A percentile compares a stretch with the other conserved stretches of the same genome.
These are phyloP conservation scores for Pseudovirgaria hyperparasitica DNA, from an alignment of 2,329 filamentous ascomycete species.

Conservation along the genomic window DNA sequence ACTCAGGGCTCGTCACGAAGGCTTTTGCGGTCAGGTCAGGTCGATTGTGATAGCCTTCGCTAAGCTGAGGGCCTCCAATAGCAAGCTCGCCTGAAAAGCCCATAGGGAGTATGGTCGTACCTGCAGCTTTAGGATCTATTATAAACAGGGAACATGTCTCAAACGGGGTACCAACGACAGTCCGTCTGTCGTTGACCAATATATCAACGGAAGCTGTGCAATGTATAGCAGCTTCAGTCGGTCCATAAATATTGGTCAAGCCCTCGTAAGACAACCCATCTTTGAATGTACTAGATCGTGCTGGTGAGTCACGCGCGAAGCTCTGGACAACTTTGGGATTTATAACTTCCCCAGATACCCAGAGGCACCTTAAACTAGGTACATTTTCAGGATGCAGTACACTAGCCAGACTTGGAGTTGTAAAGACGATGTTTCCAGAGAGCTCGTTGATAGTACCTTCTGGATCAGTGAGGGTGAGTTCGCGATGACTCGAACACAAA, in stretches of 20 bases:
- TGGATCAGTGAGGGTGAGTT: constrained; percentile 60
- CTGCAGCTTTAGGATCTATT: constrained; percentile 33
- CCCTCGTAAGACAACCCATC: too few species aligned
- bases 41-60: constrained; percentile 63
- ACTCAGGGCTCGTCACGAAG: constrained; percentile 49
- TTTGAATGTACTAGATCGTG: too few species aligned
- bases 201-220: constrained; percentile 48
- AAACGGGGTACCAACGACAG: constrained; percentile 64
- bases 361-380: constrained; percentile 56
- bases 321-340: neutral
- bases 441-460: constrained; percentile 53
- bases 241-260: constrained; percentile 84
- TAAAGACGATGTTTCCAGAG: constrained; percentile 63
- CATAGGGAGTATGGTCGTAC: constrained; percentile 37
- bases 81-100: constrained; percentile 63
- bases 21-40: constrained; percentile 55
- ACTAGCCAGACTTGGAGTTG: constrained; percentile 75
- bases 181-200: constrained; percentile 11
- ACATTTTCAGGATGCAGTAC: constrained; percentile 57
- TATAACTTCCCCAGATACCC: constrained; percentile 3
- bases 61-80: constrained; percentile 63
- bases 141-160: constrained; percentile 72
- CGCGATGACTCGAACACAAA: constrained; percentile 62
- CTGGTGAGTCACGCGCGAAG: too few species aligned
- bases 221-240: constrained; percentile 84